phyloP scores from a whole-genome alignment of 805 yeast genomes.

The Kodamaea kakaduensis region DNA sequence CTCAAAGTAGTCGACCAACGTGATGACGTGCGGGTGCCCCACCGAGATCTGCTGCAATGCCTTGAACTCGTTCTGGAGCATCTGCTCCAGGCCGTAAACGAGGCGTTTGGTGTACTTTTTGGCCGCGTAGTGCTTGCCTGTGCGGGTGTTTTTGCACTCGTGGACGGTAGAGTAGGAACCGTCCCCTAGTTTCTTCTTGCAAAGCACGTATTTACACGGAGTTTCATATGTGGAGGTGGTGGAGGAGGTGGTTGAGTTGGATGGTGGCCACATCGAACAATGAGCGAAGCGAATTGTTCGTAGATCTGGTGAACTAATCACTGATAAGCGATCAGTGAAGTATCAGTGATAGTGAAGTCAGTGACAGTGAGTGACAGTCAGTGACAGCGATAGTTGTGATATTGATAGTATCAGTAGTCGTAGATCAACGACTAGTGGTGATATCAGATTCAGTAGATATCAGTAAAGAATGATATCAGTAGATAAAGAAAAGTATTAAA shows the following conservation, averaged over 20 bases:
- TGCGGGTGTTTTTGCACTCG: conserved; percentile 43
- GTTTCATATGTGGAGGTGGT: not conserved
- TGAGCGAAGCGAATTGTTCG: no score
- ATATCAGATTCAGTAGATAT: no score
- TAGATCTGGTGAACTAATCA: no score
- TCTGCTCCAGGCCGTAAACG: conserved; percentile 48
- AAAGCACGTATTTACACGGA: conserved; percentile 30
- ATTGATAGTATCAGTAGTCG: no score
- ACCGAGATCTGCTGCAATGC: conserved; percentile 49
- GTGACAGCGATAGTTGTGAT: no score
- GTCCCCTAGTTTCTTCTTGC: conserved; percentile 24
- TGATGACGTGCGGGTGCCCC: conserved; percentile 53
- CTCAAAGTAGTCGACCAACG: conserved; percentile 66
- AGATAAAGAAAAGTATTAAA: no score
- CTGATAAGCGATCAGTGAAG: no score
- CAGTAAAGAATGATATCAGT: no score
- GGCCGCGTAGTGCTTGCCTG: conserved; percentile 48
- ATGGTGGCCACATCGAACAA: conserved; percentile 7
- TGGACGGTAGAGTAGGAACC: conserved; percentile 51
- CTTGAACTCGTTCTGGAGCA: conserved; percentile 58
- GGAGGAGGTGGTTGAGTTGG: conserved; percentile 1
- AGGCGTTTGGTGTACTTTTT: conserved; percentile 46
- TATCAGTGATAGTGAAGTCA: no score
- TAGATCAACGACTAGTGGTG: no score
- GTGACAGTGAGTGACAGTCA: no score